phyloP scores from a whole-genome alignment of 768 basidiomycete genomes.

The Boletus subcaerulescens region DNA sequence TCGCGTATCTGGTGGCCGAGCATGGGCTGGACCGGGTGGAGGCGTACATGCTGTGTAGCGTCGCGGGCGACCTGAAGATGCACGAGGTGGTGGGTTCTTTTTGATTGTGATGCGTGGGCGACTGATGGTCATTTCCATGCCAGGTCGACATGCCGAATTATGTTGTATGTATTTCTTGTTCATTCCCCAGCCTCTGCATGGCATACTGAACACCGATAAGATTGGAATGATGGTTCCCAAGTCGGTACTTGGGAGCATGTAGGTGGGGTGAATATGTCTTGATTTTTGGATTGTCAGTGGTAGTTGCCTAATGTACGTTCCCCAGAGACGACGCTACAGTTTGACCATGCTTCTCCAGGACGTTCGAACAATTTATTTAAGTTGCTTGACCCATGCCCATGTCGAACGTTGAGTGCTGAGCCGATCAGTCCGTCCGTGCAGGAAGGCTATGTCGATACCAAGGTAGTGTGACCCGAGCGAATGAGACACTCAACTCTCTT shows the following conservation, averaged over 20 bases:
- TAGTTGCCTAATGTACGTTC: too few species aligned
- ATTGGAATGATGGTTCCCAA: conserved; percentile 57
- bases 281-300: too few species aligned
- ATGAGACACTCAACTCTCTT: too few species aligned
- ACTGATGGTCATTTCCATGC: not conserved
- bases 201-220: conserved; percentile 24
- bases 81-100: conserved; percentile 50
- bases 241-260: conserved; percentile 34
- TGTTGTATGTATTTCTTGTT: conserved; percentile 38
- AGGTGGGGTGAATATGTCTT: not conserved
- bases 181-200: not conserved
- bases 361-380: too few species aligned
- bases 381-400: too few species aligned
- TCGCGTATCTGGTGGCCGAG: conserved; percentile 45
- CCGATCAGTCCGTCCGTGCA: too few species aligned
- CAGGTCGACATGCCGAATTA: conserved; percentile 69
- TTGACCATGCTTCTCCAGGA: too few species aligned
- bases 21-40: conserved; percentile 43
- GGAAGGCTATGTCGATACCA: too few species aligned
- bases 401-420: too few species aligned
- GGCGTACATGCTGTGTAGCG: conserved; percentile 62
- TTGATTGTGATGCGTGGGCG: not conserved
- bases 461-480: too few species aligned
- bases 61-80: conserved; percentile 55
- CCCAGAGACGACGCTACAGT: too few species aligned